Conservation (phyloP, 1,284 basidiomycete species). For the Jaminaea rosea region DNA sequence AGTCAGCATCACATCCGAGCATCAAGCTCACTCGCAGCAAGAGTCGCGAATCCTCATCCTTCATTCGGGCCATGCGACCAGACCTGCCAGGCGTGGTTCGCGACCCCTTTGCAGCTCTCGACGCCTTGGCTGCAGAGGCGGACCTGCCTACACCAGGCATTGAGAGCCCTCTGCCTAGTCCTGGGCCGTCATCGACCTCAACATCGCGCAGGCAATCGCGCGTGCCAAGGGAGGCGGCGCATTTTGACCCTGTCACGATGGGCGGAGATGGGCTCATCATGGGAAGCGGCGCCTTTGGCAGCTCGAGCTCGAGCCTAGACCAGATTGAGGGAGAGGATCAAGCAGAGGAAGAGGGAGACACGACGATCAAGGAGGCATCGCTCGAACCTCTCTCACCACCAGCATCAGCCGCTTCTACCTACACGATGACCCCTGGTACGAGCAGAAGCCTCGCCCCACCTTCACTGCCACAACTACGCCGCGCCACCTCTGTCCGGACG, state of each 20-base stretch:
- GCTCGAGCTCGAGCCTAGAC: too few species aligned
- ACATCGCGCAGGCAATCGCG: conserved; percentile 8
- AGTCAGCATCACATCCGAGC: background rate
- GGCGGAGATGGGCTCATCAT: conserved; percentile 36
- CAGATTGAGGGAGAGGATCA: too few species aligned
- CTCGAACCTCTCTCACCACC: too few species aligned
- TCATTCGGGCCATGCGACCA: background rate
- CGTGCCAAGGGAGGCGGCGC: too few species aligned
- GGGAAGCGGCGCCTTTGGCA: conserved; percentile 17
- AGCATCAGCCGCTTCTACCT: too few species aligned
- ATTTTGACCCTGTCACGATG: conserved; percentile 33
- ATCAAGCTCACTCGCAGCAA: background rate
- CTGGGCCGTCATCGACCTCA: conserved; percentile 12
- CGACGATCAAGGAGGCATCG: too few species aligned
- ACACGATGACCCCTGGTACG: too few species aligned
- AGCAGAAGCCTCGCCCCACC: too few species aligned
- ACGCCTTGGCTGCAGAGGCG: background rate
- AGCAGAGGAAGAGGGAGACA: too few species aligned
- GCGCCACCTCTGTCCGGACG: conserved; percentile 22
- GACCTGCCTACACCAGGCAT: conserved; percentile 7
- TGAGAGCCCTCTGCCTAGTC: conserved; percentile 3
- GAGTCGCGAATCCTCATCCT: background rate
- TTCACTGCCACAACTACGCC: too few species aligned
- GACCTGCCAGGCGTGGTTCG: background rate
- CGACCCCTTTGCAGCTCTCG: background rate